Percentiles rank a stretch among this genome's conserved stretches.
phyloP scores from a whole-genome alignment of 23 red algal genomes.

The Pyropia yezoensis region DNA sequence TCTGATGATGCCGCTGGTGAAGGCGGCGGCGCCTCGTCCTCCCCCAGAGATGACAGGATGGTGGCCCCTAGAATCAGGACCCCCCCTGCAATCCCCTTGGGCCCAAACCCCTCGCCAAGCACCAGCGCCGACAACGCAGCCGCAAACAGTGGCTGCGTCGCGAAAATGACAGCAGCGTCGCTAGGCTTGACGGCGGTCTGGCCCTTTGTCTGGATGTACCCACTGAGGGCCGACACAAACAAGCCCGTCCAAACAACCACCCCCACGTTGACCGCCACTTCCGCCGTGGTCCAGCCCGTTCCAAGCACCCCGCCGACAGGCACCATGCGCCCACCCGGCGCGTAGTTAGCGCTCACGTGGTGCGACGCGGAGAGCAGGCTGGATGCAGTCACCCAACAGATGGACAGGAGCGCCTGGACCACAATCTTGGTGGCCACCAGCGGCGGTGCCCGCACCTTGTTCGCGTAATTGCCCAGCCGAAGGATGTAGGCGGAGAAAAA shows the following conservation, averaged over 20 bases:
- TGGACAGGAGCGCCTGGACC: constrained; percentile 63
- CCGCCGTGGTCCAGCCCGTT: constrained; percentile 22
- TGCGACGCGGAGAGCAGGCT: neutral
- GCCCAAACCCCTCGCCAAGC: constrained; percentile 68
- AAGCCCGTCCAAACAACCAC: constrained; percentile 78
- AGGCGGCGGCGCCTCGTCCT: neutral
- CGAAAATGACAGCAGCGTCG: constrained; percentile 78
- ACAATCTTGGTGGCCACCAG: constrained; percentile 74
- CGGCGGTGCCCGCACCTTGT: constrained; percentile 33
- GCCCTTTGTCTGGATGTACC: constrained; percentile 71
- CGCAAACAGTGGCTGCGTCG: constrained; percentile 83
- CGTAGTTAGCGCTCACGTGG: too few species aligned
- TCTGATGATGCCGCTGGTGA: too few species aligned
- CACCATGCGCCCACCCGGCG: too few species aligned
- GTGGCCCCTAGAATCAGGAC: constrained; percentile 48
- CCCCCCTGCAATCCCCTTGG: constrained; percentile 55
- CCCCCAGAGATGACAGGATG: constrained; percentile 12
- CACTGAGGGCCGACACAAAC: constrained; percentile 59
- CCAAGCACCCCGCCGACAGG: too few species aligned
- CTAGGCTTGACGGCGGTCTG: constrained; percentile 57
- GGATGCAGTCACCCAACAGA: constrained; percentile 30
- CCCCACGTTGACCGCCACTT: constrained; percentile 26
- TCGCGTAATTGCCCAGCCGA: constrained; percentile 51
- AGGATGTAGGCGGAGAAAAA: constrained; percentile 83
- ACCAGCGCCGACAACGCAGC: constrained; percentile 42